These are phyloP conservation scores for Rhinocladiella mackenziei DNA, from an alignment of 2,329 filamentous ascomycete genomes.

Conservation along the genomic window DNA sequence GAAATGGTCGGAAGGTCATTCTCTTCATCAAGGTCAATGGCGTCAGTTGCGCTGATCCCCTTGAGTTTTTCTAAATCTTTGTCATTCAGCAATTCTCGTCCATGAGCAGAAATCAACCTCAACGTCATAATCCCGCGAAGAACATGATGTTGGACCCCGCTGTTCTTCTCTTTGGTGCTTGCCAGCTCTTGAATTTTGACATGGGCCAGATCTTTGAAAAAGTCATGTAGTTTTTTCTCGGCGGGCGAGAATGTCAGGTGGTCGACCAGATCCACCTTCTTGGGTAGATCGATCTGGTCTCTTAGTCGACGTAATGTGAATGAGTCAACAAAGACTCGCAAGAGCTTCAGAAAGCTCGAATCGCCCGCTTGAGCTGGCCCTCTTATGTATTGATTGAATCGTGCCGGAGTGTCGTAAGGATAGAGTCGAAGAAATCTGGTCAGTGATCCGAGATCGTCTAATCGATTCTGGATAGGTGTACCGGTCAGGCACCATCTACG, in stretches of 20 bases:
- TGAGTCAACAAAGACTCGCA: slow-evolving; percentile 88
- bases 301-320: slow-evolving; percentile 89
- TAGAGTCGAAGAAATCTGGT: slow-evolving; percentile 79
- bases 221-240: slow-evolving; percentile 74
- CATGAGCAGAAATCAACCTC: slow-evolving; percentile 86
- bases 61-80: slow-evolving; percentile 77
- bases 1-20: slow-evolving; percentile 57
- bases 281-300: slow-evolving; percentile 80
- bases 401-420: slow-evolving; percentile 74
- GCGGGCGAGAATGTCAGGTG: slow-evolving; percentile 69
- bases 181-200: slow-evolving; percentile 74
- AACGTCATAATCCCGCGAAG: slow-evolving; percentile 86
- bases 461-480: slow-evolving; percentile 88
- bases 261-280: slow-evolving; percentile 67
- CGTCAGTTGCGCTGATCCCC: slow-evolving; percentile 75
- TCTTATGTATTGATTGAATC: slow-evolving; percentile 76
- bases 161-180: slow-evolving; percentile 67
- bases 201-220: slow-evolving; percentile 76
- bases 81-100: slow-evolving; percentile 81
- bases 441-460: slow-evolving; percentile 83
- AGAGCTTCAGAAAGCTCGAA: slow-evolving; percentile 73
- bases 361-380: slow-evolving; percentile 84
- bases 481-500: slow-evolving; percentile 96
- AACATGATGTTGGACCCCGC: slow-evolving; percentile 68
- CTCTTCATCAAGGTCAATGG: slow-evolving; percentile 82